phyloP scores from a whole-genome alignment of 2,329 filamentous ascomycete species.

The Ophiostoma triangulosporum region DNA sequence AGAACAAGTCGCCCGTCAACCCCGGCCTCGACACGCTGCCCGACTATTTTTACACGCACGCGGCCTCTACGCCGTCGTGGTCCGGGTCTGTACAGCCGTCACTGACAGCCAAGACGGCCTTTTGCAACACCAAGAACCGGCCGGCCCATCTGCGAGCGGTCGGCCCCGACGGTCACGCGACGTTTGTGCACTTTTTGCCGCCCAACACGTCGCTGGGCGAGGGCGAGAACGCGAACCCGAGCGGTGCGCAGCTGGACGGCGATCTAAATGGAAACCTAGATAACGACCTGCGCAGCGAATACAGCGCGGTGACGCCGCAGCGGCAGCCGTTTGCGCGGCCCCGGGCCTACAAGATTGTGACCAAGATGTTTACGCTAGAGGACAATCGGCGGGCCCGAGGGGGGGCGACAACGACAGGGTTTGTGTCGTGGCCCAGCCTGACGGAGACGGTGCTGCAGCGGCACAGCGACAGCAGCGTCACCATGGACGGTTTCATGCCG shows the following conservation, averaged over 20 bases:
- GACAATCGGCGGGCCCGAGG: not conserved
- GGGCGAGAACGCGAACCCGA: too few relatives aligned
- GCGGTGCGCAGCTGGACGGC: too few relatives aligned
- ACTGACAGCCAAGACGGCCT: not conserved
- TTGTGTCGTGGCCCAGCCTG: conserved; percentile 15
- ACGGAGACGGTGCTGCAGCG: conserved; percentile 23
- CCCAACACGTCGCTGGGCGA: conserved; percentile 12
- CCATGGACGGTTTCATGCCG: conserved; percentile 32
- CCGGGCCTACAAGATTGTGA: not conserved
- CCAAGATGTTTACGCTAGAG: not conserved
- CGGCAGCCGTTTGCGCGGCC: not conserved
- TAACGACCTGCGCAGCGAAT: not conserved
- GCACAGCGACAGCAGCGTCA: conserved; percentile 24
- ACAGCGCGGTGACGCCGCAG: not conserved
- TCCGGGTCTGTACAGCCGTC: not conserved
- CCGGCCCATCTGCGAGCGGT: not conserved
- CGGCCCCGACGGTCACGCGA: not conserved
- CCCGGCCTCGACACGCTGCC: conserved; percentile 13
- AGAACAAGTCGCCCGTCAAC: conserved; percentile 3
- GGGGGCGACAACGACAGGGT: not conserved
- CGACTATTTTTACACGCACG: conserved; percentile 6
- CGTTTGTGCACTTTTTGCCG: conserved; percentile 8
- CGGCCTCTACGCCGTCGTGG: not conserved
- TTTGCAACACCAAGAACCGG: not conserved
- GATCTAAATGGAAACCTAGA: not conserved